Evolutionary conservation across 106 monocot species (phyloP).

Genomic region (Allium sativum): DNA sequence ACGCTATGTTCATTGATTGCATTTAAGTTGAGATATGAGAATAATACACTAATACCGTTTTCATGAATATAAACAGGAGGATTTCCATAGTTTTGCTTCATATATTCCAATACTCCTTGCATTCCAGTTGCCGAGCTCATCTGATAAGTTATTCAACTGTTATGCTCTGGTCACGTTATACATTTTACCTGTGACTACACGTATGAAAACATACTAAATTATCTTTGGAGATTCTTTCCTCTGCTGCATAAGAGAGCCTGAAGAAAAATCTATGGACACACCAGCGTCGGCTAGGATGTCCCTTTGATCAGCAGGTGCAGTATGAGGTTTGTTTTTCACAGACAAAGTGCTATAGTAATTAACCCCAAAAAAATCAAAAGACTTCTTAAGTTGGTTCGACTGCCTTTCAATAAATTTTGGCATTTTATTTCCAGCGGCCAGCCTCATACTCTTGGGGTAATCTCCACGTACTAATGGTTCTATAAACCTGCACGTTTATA

Average conservation of each 20-base stretch:
- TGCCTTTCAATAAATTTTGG: conserved; percentile 23
- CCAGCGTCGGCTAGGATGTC: conserved; percentile 21
- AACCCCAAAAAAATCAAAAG: conserved; percentile 48
- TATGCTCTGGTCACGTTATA: too few relatives aligned
- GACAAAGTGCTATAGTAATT: conserved; percentile 27
- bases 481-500: conserved; percentile 10
- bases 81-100: conserved; percentile 31
- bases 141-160: too few relatives aligned
- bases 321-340: conserved; percentile 10
- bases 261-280: conserved; percentile 16
- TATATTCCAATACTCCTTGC: conserved; percentile 15
- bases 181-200: too few relatives aligned
- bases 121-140: conserved; percentile 15
- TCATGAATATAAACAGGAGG: conserved; percentile 43
- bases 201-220: too few relatives aligned
- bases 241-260: too few relatives aligned
- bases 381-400: conserved; percentile 21
- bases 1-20: too few relatives aligned
- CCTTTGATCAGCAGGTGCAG: neutral
- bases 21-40: too few relatives aligned
- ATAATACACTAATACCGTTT: conserved; percentile 21
- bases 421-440: conserved; percentile 25
- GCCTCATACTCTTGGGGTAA: conserved; percentile 44
- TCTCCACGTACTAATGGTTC: conserved; percentile 31
- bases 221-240: too few relatives aligned